A percentile compares a stretch with the other conserved stretches of the same genome.
phyloP scores from a whole-genome alignment of 192 early-diverging fungal species.

The Backusella psychrophila region DNA sequence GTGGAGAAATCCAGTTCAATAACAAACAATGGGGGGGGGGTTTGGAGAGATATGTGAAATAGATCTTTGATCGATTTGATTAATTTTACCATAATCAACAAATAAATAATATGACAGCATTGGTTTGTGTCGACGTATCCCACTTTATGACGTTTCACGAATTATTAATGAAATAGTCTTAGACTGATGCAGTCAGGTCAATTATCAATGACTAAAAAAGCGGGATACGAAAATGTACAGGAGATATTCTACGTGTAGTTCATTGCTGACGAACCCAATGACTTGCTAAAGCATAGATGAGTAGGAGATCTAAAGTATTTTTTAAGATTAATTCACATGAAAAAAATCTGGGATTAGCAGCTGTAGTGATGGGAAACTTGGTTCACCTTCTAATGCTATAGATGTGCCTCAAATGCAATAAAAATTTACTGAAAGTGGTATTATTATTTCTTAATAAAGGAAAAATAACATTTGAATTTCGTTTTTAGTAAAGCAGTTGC shows the following conservation, averaged over 20 bases:
- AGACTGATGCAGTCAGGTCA: neutral
- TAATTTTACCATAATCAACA: neutral
- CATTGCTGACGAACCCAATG: neutral
- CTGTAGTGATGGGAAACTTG: neutral
- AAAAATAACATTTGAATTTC: neutral
- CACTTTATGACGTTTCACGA: neutral
- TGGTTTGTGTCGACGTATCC: neutral
- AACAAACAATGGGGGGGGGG: neutral
- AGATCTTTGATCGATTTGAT: neutral
- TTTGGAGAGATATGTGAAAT: neutral
- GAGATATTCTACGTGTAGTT: neutral
- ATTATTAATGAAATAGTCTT: constrained; percentile 3
- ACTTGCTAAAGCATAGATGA: neutral
- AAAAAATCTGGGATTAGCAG: neutral
- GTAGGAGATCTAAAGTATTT: neutral
- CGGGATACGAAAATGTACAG: neutral
- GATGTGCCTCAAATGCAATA: neutral
- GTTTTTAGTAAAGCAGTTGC: neutral
- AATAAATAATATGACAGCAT: neutral
- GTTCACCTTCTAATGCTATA: neutral
- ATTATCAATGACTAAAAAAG: neutral
- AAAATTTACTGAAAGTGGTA: neutral
- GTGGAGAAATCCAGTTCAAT: neutral
- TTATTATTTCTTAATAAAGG: neutral
- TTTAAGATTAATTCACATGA: neutral